Percentiles rank a stretch among this genome's conserved stretches.
phyloP scores from a whole-genome alignment of 108 stramenopile genomes.

The Pseudonitzschia multiseries region DNA sequence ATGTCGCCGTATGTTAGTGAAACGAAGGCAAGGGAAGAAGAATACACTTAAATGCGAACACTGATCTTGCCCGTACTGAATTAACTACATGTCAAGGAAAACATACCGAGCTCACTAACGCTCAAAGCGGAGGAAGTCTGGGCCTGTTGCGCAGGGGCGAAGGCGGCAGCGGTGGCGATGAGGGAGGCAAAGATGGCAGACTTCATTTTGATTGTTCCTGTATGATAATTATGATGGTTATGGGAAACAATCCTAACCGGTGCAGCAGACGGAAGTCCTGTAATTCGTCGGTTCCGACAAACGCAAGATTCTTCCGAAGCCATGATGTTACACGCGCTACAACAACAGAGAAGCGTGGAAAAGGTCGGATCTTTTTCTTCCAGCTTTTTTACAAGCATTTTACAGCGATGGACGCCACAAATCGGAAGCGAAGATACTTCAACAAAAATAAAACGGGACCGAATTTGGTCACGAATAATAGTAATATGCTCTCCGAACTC shows the following conservation, averaged over 20 bases:
- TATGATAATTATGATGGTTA: not conserved
- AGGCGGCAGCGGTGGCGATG: constrained; percentile 70
- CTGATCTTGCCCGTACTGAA: not conserved
- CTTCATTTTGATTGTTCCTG: constrained; percentile 54
- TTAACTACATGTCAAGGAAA: not conserved
- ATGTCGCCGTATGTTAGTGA: not conserved
- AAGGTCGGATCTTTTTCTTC: not conserved
- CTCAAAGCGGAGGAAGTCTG: constrained; percentile 54
- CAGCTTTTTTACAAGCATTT: not conserved
- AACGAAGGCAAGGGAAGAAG: not conserved
- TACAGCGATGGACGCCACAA: not conserved
- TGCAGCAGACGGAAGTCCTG: not conserved
- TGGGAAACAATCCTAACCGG: not conserved
- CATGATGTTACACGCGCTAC: not conserved
- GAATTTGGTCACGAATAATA: not conserved
- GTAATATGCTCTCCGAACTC: no score
- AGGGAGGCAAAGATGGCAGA: constrained; percentile 61
- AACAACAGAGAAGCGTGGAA: not conserved
- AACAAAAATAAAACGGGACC: not conserved
- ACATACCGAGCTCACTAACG: constrained; percentile 27
- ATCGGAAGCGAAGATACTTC: constrained; percentile 10
- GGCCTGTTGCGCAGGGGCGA: constrained; percentile 64
- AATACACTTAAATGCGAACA: not conserved
- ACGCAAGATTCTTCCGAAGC: not conserved
- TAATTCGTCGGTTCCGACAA: not conserved